These are phyloP conservation scores for Colletotrichum lini DNA, from an alignment of 2,329 filamentous ascomycete genomes.

Conservation along the genomic window DNA sequence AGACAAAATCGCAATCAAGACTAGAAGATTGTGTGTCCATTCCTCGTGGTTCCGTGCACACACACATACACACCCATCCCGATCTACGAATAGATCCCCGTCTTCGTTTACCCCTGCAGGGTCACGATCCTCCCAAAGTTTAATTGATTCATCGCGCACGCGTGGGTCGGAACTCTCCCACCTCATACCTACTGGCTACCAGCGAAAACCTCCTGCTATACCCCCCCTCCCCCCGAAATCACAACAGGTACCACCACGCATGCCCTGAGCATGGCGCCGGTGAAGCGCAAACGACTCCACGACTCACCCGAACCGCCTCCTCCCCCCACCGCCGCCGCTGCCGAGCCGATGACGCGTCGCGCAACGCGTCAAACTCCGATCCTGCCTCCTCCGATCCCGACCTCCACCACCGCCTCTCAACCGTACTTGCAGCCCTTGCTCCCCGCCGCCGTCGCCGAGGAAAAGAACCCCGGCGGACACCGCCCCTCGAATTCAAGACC, in stretches of 20 bases:
- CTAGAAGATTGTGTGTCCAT: slow-evolving; percentile 1
- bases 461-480: slow-evolving; percentile 45
- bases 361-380: slow-evolving; percentile 58
- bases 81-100: neutral
- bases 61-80: neutral
- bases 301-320: slow-evolving; percentile 45
- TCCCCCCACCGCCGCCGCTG: slow-evolving; percentile 39
- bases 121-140: slow-evolving; percentile 33
- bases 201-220: neutral
- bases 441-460: slow-evolving; percentile 41
- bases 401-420: slow-evolving; percentile 42
- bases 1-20: slow-evolving; percentile 13
- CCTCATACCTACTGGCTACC: neutral
- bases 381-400: slow-evolving; percentile 51
- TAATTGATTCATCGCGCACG: slow-evolving; percentile 28
- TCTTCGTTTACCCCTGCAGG: slow-evolving; percentile 31
- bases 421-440: slow-evolving; percentile 40
- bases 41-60: neutral
- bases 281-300: slow-evolving; percentile 55
- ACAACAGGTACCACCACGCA: neutral
- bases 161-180: neutral
- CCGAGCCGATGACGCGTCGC: slow-evolving; percentile 53
- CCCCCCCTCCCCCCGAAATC: neutral
- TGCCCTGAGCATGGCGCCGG: slow-evolving; percentile 46
- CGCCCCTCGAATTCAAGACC: slow-evolving; percentile 34